Evolutionary conservation across 139 green algal genomes (phyloP).

Genomic region (Spirogloea muscicola): DNA sequence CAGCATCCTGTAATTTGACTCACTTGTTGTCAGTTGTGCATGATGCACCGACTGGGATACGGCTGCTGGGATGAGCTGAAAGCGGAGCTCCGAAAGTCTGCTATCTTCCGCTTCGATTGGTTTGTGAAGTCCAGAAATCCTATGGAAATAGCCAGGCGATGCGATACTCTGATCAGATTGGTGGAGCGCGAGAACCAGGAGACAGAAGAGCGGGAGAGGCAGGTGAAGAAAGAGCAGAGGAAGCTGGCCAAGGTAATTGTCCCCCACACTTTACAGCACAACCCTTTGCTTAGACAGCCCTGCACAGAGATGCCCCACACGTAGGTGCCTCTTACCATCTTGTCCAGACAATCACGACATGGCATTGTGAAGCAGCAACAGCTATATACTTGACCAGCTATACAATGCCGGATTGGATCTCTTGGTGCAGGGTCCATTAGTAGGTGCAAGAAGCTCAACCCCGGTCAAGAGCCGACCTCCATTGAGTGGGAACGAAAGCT

Average conservation of each 20-base stretch:
- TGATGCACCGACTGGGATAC: slow-evolving; percentile 93
- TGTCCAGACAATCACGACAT: too few species aligned
- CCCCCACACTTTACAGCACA: too few species aligned
- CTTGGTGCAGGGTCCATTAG: too few species aligned
- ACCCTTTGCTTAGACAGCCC: too few species aligned
- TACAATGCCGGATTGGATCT: too few species aligned
- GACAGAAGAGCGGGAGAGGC: not conserved
- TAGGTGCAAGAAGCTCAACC: too few species aligned
- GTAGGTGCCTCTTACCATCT: too few species aligned
- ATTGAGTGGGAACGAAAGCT: too few species aligned
- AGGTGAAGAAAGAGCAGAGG: slow-evolving; percentile 20
- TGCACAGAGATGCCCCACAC: too few species aligned
- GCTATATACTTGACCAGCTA: too few species aligned
- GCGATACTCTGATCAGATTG: slow-evolving; percentile 92
- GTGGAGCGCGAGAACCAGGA: slow-evolving; percentile 94
- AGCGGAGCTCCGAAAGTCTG: slow-evolving; percentile 81
- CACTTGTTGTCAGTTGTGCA: slow-evolving; percentile 68
- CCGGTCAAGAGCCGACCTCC: too few species aligned
- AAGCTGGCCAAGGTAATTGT: slow-evolving; percentile 15
- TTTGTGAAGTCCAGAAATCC: slow-evolving; percentile 94
- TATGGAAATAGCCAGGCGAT: slow-evolving; percentile 72
- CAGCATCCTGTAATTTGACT: not conserved
- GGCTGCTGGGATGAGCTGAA: slow-evolving; percentile 98
- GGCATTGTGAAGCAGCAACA: too few species aligned
- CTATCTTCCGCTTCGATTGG: slow-evolving; percentile 99